phyloP scores from a whole-genome alignment of 768 basidiomycete genomes.

The Jaapia argillacea region DNA sequence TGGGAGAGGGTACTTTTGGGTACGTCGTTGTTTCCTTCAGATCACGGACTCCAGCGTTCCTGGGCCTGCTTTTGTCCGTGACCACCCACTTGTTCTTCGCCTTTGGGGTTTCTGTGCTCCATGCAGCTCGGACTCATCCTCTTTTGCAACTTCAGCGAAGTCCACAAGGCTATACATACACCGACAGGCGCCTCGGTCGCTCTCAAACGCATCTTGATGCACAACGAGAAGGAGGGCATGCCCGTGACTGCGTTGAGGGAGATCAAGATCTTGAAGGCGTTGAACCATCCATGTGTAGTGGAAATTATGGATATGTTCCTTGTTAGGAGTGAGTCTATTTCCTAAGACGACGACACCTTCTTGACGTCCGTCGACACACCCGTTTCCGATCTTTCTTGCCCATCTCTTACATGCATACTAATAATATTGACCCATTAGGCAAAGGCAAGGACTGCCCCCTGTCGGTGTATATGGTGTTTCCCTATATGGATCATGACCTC shows the following conservation, averaged over 20 bases:
- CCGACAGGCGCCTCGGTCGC: slow-evolving; percentile 60
- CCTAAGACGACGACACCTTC: slow-evolving; percentile 1
- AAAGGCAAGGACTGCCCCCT: slow-evolving; percentile 55
- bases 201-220: slow-evolving; percentile 91
- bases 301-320: slow-evolving; percentile 91
- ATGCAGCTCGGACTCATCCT: not conserved
- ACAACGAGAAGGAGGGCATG: slow-evolving; percentile 95
- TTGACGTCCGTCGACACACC: slow-evolving; percentile 1
- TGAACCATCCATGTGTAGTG: slow-evolving; percentile 81
- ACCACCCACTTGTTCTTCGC: too few relatives aligned
- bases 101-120: slow-evolving; percentile 4
- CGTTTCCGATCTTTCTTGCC: too few relatives aligned
- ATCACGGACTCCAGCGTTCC: slow-evolving; percentile 1
- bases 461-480: slow-evolving; percentile 97
- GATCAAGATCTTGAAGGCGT: slow-evolving; percentile 89
- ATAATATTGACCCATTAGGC: too few relatives aligned
- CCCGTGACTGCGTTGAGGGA: slow-evolving; percentile 94
- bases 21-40: slow-evolving; percentile 27
- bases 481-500: slow-evolving; percentile 99
- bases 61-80: slow-evolving; percentile 8
- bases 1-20: slow-evolving; percentile 98
- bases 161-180: slow-evolving; percentile 77
- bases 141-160: slow-evolving; percentile 46
- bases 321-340: slow-evolving; percentile 49
- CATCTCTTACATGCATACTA: too few relatives aligned